phyloP scores from a whole-genome alignment of 2,329 filamentous ascomycete genomes.

The Arthrobotrys sphaeroides region DNA sequence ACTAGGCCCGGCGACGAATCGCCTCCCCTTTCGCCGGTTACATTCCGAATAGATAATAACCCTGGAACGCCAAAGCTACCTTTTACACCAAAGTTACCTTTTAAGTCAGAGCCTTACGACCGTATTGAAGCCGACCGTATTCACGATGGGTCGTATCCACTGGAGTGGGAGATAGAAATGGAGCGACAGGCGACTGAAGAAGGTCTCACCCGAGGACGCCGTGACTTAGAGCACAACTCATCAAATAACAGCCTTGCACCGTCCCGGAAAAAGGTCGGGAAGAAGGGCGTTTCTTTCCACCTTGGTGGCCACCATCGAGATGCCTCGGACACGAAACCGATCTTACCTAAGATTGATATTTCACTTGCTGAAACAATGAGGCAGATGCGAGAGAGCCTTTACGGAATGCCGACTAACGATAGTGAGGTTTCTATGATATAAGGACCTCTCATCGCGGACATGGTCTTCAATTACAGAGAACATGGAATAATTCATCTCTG shows the following conservation, averaged over 20 bases:
- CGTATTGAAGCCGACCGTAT: slow-evolving; percentile 35
- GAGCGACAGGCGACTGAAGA: slow-evolving; percentile 35
- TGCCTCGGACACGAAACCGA: slow-evolving; percentile 3
- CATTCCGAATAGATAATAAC: slow-evolving; percentile 43
- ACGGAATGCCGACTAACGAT: slow-evolving; percentile 20
- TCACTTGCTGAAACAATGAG: slow-evolving; percentile 19
- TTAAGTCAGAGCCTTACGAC: slow-evolving; percentile 17
- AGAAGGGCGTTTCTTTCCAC: slow-evolving; percentile 42
- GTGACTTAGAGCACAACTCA: background rate
- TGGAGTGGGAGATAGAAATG: slow-evolving; percentile 45
- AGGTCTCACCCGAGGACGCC: background rate
- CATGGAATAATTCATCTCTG: too few species aligned
- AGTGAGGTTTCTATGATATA: slow-evolving; percentile 39
- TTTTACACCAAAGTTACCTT: background rate
- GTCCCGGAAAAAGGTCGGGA: background rate
- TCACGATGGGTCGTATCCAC: slow-evolving; percentile 37
- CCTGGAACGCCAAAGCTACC: slow-evolving; percentile 7
- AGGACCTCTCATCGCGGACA: background rate
- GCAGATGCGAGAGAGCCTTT: slow-evolving; percentile 29
- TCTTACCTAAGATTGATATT: slow-evolving; percentile 7
- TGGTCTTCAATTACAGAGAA: too few species aligned
- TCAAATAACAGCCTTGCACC: background rate
- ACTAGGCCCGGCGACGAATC: slow-evolving; percentile 43
- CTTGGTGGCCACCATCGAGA: slow-evolving; percentile 13
- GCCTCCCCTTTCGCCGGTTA: slow-evolving; percentile 45